Evolutionary conservation across 352 stramenopile genomes (phyloP).

Genomic region (Hyaloperonospora brassicae): DNA sequence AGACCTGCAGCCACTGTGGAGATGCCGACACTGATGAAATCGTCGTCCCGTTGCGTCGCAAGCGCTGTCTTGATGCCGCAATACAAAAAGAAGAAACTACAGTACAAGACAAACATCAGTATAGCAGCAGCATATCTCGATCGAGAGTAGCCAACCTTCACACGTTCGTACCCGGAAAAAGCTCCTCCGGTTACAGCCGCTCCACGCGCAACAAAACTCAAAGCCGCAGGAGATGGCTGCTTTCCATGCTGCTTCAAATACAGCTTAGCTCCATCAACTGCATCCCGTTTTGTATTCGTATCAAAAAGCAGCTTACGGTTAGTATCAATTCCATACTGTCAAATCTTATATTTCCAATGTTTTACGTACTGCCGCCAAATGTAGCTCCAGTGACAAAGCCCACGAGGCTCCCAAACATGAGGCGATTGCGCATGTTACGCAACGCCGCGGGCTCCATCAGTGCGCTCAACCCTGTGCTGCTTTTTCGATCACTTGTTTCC

Average conservation of each 20-base stretch:
- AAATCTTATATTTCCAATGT: neutral
- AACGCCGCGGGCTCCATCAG: conserved; percentile 33
- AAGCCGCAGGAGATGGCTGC: conserved; percentile 30
- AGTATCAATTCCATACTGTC: neutral
- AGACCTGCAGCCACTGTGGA: conserved; percentile 37
- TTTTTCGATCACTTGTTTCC: conserved; percentile 1
- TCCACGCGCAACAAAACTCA: conserved; percentile 39
- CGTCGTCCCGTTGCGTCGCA: conserved; percentile 50
- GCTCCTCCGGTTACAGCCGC: conserved; percentile 48
- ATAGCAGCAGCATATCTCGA: neutral
- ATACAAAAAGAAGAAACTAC: conserved; percentile 72
- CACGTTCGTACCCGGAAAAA: conserved; percentile 42
- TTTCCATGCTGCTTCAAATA: conserved; percentile 55
- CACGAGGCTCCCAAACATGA: conserved; percentile 72
- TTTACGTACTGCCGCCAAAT: conserved; percentile 59
- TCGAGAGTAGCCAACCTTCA: too few species aligned
- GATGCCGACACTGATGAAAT: conserved; percentile 53
- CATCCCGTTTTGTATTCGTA: neutral
- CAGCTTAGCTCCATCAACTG: conserved; percentile 55
- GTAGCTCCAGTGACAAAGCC: conserved; percentile 71
- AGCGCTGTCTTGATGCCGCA: conserved; percentile 68
- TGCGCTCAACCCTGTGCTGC: conserved; percentile 4
- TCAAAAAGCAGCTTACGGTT: neutral
- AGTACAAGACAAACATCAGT: neutral
- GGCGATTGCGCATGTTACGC: conserved; percentile 51